Evolutionary conservation across 371 early-diverging fungal genomes (phyloP).

Genomic region (Lichtheimia hyalospora): DNA sequence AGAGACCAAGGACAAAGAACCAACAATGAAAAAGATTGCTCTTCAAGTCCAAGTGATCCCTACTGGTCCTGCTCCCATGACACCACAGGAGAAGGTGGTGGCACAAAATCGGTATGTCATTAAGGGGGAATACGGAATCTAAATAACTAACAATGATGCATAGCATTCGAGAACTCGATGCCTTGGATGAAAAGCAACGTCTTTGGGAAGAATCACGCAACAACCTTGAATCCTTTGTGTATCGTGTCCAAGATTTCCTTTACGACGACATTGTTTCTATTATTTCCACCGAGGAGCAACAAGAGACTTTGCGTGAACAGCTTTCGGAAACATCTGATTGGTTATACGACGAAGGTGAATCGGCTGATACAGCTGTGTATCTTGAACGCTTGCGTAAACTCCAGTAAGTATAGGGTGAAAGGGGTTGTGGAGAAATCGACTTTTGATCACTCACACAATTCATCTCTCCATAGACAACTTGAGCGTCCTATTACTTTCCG

Average conservation of each 20-base stretch:
- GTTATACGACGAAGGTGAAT: constrained; percentile 82
- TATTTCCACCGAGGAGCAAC: constrained; percentile 73
- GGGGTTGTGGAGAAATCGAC: background rate
- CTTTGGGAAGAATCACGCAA: constrained; percentile 86
- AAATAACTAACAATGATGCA: background rate
- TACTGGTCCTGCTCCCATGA: constrained; percentile 44
- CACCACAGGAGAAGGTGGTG: constrained; percentile 27
- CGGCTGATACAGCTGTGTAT: constrained; percentile 57
- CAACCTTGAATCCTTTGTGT: constrained; percentile 88
- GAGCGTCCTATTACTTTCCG: constrained; percentile 70
- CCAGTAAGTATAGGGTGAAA: constrained; percentile 32
- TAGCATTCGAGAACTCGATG: constrained; percentile 37
- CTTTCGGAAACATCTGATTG: constrained; percentile 78
- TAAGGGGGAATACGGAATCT: background rate
- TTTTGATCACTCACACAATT: background rate
- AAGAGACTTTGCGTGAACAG: constrained; percentile 58
- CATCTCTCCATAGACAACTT: constrained; percentile 47
- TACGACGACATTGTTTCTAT: constrained; percentile 68
- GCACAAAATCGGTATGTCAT: constrained; percentile 37
- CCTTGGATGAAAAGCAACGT: constrained; percentile 50
- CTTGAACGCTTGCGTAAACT: constrained; percentile 48
- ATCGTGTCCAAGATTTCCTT: constrained; percentile 79
- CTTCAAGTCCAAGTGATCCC: constrained; percentile 46
- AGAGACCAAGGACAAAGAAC: constrained; percentile 25
- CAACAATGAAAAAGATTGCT: constrained; percentile 38